Evolutionary conservation across 2,329 filamentous ascomycete genomes (phyloP).

Genomic region (Fusarium pilosicola): DNA sequence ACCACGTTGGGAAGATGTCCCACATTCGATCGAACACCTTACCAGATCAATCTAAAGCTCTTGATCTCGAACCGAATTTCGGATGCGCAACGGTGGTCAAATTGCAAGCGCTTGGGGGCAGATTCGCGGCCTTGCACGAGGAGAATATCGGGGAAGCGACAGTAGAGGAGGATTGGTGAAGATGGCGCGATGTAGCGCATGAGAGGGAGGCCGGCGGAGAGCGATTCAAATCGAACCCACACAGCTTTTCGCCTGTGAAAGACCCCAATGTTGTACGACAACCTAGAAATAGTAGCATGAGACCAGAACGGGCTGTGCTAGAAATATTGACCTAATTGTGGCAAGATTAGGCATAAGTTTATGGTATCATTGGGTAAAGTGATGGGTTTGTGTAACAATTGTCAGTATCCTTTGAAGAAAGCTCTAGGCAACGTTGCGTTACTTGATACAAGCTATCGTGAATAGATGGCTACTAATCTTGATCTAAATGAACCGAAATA

Average conservation of each 20-base stretch:
- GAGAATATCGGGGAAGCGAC: conserved; percentile 95
- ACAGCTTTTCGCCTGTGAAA: not conserved
- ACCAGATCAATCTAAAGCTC: not conserved
- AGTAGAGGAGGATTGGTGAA: conserved; percentile 89
- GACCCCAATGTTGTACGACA: not conserved
- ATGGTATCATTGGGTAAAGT: not conserved
- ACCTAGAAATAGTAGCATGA: not conserved
- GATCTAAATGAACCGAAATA: not conserved
- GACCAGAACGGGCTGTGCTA: not conserved
- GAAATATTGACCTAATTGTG: rapidly evolving
- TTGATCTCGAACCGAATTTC: too few species aligned
- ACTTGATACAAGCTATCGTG: not conserved
- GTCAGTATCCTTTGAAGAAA: not conserved
- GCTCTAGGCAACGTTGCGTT: not conserved
- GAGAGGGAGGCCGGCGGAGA: conserved; percentile 88
- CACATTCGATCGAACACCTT: not conserved
- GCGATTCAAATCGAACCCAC: not conserved
- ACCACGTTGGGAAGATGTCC: too few species aligned
- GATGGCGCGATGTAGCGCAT: conserved; percentile 69
- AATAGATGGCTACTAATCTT: too few species aligned
- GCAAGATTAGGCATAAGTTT: not conserved
- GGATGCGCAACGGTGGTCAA: too few species aligned
- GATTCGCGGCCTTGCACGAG: conserved; percentile 77
- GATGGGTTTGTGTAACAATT: not conserved
- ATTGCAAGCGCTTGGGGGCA: conserved; percentile 62